A percentile compares a stretch with the other conserved stretches of the same genome.
phyloP scores from a whole-genome alignment of 768 basidiomycete genomes.

The Serendipita indica region DNA sequence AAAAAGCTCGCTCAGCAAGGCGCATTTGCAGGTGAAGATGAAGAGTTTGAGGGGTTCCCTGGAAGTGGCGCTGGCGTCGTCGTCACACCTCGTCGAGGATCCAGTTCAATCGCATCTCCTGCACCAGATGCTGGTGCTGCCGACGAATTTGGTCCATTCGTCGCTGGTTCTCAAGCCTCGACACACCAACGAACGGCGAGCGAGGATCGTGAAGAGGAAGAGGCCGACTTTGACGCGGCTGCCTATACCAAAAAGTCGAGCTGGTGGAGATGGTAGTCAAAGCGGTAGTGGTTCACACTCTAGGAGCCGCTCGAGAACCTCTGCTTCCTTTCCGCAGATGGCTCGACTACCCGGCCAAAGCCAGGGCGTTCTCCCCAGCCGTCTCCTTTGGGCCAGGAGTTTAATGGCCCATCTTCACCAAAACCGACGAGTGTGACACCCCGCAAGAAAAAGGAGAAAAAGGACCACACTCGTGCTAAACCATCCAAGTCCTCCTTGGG shows the following conservation, averaged over 20 bases:
- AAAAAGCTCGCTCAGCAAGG: slow-evolving; percentile 29
- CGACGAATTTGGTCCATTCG: slow-evolving; percentile 23
- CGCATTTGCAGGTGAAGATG: slow-evolving; percentile 23
- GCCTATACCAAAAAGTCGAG: slow-evolving; percentile 28
- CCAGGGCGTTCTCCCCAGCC: not conserved
- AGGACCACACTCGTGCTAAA: too few species aligned
- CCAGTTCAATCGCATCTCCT: too few species aligned
- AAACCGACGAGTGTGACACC: not conserved
- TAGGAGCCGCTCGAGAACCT: slow-evolving; percentile 48
- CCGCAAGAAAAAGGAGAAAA: not conserved
- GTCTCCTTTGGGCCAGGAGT: not conserved
- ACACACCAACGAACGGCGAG: slow-evolving; percentile 11
- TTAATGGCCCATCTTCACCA: not conserved
- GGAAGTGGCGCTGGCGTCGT: slow-evolving; percentile 31
- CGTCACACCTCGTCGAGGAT: too few species aligned
- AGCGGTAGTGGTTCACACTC: slow-evolving; percentile 29
- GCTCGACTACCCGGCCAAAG: not conserved
- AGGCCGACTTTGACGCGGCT: slow-evolving; percentile 46
- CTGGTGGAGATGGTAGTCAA: slow-evolving; percentile 23
- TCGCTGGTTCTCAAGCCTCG: slow-evolving; percentile 17
- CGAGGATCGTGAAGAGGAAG: slow-evolving; percentile 25
- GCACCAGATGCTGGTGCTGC: too few species aligned
- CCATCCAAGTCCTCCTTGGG: not conserved
- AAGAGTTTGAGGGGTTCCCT: slow-evolving; percentile 52
- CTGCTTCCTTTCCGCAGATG: slow-evolving; percentile 29